Percentiles rank a stretch among this genome's conserved stretches.
These are phyloP conservation scores for Globisporangium canariense DNA, from an alignment of 352 stramenopile species.

Conservation along the genomic window DNA sequence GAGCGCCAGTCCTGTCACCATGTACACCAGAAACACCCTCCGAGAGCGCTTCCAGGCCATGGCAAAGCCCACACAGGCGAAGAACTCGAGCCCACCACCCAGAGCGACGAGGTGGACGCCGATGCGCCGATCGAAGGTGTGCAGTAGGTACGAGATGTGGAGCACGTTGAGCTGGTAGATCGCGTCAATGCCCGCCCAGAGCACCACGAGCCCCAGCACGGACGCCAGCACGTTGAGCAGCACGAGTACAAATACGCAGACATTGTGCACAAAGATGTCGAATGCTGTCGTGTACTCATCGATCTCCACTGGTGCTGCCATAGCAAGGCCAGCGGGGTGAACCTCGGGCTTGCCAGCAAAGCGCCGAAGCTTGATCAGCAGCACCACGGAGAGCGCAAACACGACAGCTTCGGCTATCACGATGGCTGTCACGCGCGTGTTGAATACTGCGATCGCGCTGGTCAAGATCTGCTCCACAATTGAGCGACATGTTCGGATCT, in stretches of 20 bases:
- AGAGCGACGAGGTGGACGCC: conserved; percentile 44
- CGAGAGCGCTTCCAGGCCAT: conserved; percentile 25
- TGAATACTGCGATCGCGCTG: conserved; percentile 16
- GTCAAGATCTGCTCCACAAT: conserved; percentile 13
- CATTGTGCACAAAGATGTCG: conserved; percentile 13
- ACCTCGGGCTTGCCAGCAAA: conserved; percentile 12
- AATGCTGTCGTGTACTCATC: conserved; percentile 14
- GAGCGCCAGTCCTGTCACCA: conserved; percentile 27
- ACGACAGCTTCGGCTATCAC: conserved; percentile 19
- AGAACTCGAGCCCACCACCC: conserved; percentile 34
- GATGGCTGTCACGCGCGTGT: conserved; percentile 16
- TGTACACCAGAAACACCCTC: conserved; percentile 30
- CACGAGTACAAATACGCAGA: conserved; percentile 11
- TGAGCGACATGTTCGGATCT: conserved; percentile 27
- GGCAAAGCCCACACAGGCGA: conserved; percentile 29
- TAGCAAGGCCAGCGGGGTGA: background rate
- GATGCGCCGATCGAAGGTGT: conserved; percentile 48
- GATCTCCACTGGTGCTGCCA: background rate
- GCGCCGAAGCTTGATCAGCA: conserved; percentile 24
- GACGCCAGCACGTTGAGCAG: conserved; percentile 22
- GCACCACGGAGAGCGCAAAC: conserved; percentile 19
- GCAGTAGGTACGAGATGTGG: conserved; percentile 54
- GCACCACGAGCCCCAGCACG: conserved; percentile 27
- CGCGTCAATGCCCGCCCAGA: conserved; percentile 48
- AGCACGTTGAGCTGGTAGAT: conserved; percentile 70